Evolutionary conservation across 179 eudicot species (phyloP).

Genomic region (Actinidia arguta): DNA sequence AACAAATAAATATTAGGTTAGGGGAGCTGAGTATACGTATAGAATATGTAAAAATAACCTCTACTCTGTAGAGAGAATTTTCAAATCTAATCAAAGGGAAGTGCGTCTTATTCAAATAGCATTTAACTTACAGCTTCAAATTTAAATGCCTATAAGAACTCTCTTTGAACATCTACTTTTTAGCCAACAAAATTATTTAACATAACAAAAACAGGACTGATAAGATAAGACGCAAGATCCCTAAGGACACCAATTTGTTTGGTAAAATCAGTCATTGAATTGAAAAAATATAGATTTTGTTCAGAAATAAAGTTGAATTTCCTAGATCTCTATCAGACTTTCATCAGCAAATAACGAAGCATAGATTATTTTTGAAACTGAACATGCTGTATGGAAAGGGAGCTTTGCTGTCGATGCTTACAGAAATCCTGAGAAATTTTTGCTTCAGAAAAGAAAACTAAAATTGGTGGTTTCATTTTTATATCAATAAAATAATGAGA

Average conservation of each 20-base stretch:
- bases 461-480: neutral
- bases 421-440: neutral
- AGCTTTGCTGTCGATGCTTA: neutral
- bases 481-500: slow-evolving; percentile 17
- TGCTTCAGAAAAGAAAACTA: neutral
- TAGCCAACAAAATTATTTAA: neutral
- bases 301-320: neutral
- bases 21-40: neutral
- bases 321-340: neutral
- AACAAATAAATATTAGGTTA: neutral
- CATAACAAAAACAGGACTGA: neutral
- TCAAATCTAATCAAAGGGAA: neutral
- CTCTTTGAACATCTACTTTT: neutral
- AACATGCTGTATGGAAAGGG: neutral
- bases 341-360: neutral
- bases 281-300: neutral
- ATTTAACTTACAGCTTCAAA: slow-evolving; percentile 12
- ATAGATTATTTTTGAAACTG: neutral
- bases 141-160: neutral
- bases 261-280: neutral
- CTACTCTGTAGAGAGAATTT: neutral
- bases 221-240: neutral
- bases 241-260: neutral
- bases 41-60: neutral
- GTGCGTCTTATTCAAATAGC: neutral